These are phyloP conservation scores for Orychophragmus violaceus DNA, from an alignment of 345 rosid genomes.

Conservation along the genomic window DNA sequence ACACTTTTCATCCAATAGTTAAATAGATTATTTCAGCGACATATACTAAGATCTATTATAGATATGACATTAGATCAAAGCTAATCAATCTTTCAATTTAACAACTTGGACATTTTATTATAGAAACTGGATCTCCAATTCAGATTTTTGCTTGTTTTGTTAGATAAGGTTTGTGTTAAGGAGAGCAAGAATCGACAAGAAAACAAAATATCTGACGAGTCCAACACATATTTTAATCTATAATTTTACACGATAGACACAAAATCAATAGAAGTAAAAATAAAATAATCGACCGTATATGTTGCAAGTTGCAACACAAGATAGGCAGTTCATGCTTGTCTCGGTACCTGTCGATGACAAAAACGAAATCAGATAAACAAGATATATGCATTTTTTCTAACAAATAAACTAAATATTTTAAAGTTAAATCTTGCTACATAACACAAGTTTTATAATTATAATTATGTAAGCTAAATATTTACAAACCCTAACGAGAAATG, in stretches of 20 bases:
- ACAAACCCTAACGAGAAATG: neutral
- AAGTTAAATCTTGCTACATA: neutral
- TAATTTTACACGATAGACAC: neutral
- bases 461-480: neutral
- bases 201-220: constrained; percentile 18
- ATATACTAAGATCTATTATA: neutral
- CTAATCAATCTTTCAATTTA: neutral
- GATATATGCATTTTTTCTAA: too few relatives aligned
- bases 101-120: neutral
- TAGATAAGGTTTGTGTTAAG: constrained; percentile 1
- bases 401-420: too few relatives aligned
- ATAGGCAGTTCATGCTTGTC: constrained; percentile 21
- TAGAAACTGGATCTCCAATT: neutral
- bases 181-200: constrained; percentile 25
- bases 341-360: constrained; percentile 28
- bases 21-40: neutral
- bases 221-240: constrained; percentile 9
- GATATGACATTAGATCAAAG: neutral
- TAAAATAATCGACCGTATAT: neutral
- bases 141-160: constrained; percentile 17
- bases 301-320: constrained; percentile 9
- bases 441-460: neutral
- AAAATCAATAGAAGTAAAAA: neutral
- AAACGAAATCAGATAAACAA: neutral
- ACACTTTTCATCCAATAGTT: neutral